Conservation (phyloP, 2,329 filamentous ascomycete genomes). For the Penicillium sp. region DNA sequence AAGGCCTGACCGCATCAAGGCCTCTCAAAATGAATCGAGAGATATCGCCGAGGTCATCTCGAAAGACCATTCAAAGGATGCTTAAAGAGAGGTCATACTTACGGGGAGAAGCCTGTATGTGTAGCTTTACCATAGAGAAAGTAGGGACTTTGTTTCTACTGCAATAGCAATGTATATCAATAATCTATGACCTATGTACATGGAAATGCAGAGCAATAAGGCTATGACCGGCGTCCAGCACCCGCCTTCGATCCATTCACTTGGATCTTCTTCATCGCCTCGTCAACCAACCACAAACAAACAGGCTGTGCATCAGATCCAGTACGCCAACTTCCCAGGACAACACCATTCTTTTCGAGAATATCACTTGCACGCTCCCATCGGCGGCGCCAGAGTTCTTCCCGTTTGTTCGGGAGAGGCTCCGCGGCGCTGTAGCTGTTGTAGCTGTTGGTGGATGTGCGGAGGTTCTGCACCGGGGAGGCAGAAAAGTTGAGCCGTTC, state of each 20-base stretch:
- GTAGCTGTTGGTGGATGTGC: constrained; percentile 22
- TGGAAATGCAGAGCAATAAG: neutral
- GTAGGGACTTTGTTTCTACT: neutral
- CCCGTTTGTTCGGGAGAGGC: constrained; percentile 50
- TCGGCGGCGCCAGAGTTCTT: constrained; percentile 54
- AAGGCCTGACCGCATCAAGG: too few species aligned
- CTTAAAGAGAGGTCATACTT: too few species aligned
- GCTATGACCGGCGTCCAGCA: constrained; percentile 8
- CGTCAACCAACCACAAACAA: constrained; percentile 48
- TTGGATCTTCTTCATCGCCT: constrained; percentile 38
- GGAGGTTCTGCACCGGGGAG: constrained; percentile 23
- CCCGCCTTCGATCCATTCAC: neutral
- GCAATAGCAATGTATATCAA: neutral
- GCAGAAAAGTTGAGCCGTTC: constrained; percentile 32
- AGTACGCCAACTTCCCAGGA: constrained; percentile 51
- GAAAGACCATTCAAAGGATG: too few species aligned
- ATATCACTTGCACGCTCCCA: constrained; percentile 52
- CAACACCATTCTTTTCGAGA: constrained; percentile 47
- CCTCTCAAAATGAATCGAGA: too few species aligned
- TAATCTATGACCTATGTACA: constrained; percentile 10
- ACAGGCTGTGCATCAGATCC: constrained; percentile 52
- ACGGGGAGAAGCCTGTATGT: too few species aligned
- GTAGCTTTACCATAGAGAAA: neutral
- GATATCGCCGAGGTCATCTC: too few species aligned
- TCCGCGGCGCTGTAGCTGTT: constrained; percentile 28